A percentile compares a stretch with the other conserved stretches of the same genome.
Conservation (phyloP, 2,329 filamentous ascomycete species). For the Botrytis byssoidea region DNA sequence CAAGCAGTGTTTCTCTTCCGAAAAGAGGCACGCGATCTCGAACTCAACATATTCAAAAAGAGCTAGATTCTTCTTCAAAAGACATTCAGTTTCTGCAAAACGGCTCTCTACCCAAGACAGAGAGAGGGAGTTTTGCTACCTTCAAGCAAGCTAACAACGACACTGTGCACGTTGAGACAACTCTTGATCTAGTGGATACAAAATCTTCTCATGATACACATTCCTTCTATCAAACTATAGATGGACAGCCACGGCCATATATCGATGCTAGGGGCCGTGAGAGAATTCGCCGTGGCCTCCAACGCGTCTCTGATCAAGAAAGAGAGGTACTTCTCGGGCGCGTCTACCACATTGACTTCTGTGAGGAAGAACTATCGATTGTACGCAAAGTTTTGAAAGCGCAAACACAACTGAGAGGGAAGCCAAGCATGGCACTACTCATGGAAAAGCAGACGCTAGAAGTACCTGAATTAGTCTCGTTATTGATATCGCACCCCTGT, state of each 20-base stretch:
- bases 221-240: not conserved
- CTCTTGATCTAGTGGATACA: not conserved
- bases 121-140: not conserved
- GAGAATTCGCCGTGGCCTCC: constrained; percentile 22
- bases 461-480: constrained; percentile 15
- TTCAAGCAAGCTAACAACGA: not conserved
- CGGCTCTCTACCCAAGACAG: not conserved
- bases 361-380: constrained; percentile 22
- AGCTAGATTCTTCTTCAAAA: not conserved
- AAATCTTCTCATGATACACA: not conserved
- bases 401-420: constrained; percentile 2
- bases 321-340: not conserved
- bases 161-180: not conserved
- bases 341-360: constrained; percentile 29
- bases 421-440: constrained; percentile 1
- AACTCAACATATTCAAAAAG: not conserved
- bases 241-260: constrained; percentile 21
- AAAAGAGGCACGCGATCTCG: not conserved
- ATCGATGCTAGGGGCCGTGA: constrained; percentile 13
- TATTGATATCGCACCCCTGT: not conserved
- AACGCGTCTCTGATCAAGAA: constrained; percentile 13
- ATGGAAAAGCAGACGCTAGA: constrained; percentile 16
- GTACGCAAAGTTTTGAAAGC: constrained; percentile 5
- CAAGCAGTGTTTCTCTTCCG: not conserved
- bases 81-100: not conserved